Evolutionary conservation across 75 land plant genomes (phyloP).

Genomic region (Larix kaempferi): DNA sequence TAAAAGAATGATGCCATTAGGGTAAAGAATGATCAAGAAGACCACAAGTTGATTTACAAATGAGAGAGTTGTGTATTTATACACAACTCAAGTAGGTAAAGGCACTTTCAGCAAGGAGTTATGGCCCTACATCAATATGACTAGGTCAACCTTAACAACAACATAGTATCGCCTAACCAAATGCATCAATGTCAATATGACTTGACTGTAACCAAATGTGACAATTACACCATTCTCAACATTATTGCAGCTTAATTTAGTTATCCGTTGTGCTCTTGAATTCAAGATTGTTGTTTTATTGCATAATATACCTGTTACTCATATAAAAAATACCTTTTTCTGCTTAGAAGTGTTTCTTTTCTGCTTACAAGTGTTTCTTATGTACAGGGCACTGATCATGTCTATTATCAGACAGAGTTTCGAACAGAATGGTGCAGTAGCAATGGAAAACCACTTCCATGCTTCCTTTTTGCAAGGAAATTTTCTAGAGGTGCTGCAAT

Average conservation of each 20-base stretch:
- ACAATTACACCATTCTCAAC: not conserved
- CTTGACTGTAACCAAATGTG: no score
- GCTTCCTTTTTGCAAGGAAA: constrained; percentile 90
- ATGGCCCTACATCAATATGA: no score
- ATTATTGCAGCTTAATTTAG: not conserved
- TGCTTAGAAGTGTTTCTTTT: not conserved
- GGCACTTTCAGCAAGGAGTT: no score
- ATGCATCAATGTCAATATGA: no score
- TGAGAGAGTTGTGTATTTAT: no score
- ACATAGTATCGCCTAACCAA: no score
- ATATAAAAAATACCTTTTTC: no score
- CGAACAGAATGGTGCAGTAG: constrained; percentile 86
- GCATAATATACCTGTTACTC: not conserved
- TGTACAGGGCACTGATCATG: constrained; percentile 70
- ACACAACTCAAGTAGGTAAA: no score
- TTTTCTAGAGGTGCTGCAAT: constrained; percentile 76
- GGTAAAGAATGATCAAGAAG: no score
- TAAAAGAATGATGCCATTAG: no score
- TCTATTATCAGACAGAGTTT: constrained; percentile 71
- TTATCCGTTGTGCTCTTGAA: not conserved
- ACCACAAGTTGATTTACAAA: no score
- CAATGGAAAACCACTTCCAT: constrained; percentile 48
- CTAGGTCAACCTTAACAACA: no score
- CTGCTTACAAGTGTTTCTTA: not conserved
- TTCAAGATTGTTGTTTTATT: not conserved